These are phyloP conservation scores for Coemansia sp. DNA, from an alignment of 192 early-diverging fungal species.

Conservation along the genomic window DNA sequence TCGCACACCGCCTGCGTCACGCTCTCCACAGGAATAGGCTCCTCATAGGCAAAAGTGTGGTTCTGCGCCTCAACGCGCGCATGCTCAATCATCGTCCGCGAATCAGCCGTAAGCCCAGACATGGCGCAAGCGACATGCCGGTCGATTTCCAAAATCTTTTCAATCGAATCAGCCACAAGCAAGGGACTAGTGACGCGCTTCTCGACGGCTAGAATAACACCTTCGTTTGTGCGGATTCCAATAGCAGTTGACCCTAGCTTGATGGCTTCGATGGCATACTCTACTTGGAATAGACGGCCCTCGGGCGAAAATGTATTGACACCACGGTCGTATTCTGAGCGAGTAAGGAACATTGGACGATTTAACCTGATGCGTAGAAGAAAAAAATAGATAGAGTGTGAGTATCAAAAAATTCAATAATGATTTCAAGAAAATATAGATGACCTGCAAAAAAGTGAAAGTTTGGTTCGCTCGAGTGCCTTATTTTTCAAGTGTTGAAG, in stretches of 20 bases:
- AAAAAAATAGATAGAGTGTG: neutral
- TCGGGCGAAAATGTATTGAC: slow-evolving; percentile 99
- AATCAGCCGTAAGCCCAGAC: slow-evolving; percentile 94
- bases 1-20: slow-evolving; percentile 98
- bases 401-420: neutral
- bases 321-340: slow-evolving; percentile 98
- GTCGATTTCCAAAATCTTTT: slow-evolving; percentile 99
- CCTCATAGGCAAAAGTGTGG: slow-evolving; percentile 95
- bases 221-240: slow-evolving; percentile 93
- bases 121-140: slow-evolving; percentile 94
- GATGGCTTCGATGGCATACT: slow-evolving; percentile 99
- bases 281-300: slow-evolving; percentile 99
- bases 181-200: slow-evolving; percentile 94
- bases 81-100: slow-evolving; percentile 98
- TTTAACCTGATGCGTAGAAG: neutral
- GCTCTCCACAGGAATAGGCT: slow-evolving; percentile 92
- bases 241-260: slow-evolving; percentile 98
- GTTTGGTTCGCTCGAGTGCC: neutral
- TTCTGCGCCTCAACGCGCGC: slow-evolving; percentile 95
- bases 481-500: neutral
- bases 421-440: neutral
- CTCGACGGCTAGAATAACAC: slow-evolving; percentile 94
- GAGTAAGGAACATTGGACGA: slow-evolving; percentile 53
- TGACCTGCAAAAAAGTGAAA: neutral
- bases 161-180: slow-evolving; percentile 91